These are phyloP conservation scores for Galerina marginata DNA, from an alignment of 768 basidiomycete species.

Conservation along the genomic window DNA sequence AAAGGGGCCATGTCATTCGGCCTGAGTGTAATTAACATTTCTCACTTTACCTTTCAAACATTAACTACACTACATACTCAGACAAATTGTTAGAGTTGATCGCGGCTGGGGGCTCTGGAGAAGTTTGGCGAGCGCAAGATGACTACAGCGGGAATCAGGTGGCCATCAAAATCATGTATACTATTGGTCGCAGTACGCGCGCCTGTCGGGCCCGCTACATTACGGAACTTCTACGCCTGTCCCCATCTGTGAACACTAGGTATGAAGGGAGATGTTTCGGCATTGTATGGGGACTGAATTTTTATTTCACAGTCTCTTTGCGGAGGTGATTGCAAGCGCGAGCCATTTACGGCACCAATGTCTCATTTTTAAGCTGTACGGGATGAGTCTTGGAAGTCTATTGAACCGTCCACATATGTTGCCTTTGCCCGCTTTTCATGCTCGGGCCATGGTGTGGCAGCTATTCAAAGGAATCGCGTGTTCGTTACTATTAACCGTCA, in stretches of 20 bases:
- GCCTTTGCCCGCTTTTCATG: background rate
- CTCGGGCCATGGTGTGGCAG: background rate
- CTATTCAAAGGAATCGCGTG: background rate
- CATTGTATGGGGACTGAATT: background rate
- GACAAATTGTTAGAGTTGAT: too few relatives aligned
- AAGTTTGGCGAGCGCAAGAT: background rate
- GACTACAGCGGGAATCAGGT: background rate
- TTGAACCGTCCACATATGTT: background rate
- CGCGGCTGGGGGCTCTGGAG: background rate
- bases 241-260: background rate
- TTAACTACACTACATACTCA: too few relatives aligned
- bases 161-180: constrained; percentile 1
- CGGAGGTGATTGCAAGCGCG: background rate
- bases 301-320: background rate
- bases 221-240: background rate
- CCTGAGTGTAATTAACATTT: too few relatives aligned
- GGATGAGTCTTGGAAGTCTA: background rate
- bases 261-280: background rate
- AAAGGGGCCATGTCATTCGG: too few relatives aligned
- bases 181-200: background rate
- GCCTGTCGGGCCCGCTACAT: background rate
- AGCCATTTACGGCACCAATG: background rate
- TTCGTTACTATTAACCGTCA: background rate
- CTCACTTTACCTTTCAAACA: too few relatives aligned
- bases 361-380: background rate